Conservation (phyloP, 139 green algal genomes). For the Chlamydomonas eustigma region DNA sequence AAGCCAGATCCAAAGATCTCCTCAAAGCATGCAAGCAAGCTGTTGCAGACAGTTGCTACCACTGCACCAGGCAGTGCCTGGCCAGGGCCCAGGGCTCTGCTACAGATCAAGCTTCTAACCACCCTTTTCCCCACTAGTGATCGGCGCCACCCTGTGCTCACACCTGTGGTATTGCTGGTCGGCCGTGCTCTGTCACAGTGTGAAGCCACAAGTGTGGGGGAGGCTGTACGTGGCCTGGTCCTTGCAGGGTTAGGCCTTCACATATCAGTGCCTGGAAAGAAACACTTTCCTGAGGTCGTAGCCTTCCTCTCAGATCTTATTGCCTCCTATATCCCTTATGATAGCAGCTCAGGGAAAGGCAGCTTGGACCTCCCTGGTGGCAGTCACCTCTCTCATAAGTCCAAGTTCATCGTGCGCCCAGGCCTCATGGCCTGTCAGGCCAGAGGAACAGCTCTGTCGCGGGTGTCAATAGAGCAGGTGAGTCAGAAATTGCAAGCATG, state of each 20-base stretch:
- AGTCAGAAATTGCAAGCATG: too few species aligned
- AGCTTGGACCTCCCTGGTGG: too few species aligned
- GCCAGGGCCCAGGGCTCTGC: conserved; percentile 53
- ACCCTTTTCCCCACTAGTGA: conserved; percentile 82
- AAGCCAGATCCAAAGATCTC: not conserved
- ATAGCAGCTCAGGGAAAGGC: too few species aligned
- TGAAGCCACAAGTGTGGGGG: conserved; percentile 16
- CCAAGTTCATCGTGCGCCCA: too few species aligned
- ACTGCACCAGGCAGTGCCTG: conserved; percentile 16
- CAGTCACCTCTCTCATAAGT: too few species aligned
- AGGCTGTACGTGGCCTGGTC: conserved; percentile 11
- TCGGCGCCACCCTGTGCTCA: conserved; percentile 63
- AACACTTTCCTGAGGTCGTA: conserved; percentile 62
- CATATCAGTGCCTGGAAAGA: conserved; percentile 39
- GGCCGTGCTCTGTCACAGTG: conserved; percentile 26
- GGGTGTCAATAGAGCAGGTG: too few species aligned
- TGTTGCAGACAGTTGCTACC: not conserved
- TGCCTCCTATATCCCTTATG: too few species aligned
- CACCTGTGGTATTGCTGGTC: conserved; percentile 4
- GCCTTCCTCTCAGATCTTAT: conserved; percentile 50
- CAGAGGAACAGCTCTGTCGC: too few species aligned
- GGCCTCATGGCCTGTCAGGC: too few species aligned
- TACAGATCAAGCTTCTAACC: conserved; percentile 81
- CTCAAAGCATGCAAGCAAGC: not conserved
- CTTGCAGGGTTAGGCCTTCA: not conserved